Evolutionary conservation across 2,329 filamentous ascomycete species (phyloP).

Genomic region (Hymenoscyphus linearis): DNA sequence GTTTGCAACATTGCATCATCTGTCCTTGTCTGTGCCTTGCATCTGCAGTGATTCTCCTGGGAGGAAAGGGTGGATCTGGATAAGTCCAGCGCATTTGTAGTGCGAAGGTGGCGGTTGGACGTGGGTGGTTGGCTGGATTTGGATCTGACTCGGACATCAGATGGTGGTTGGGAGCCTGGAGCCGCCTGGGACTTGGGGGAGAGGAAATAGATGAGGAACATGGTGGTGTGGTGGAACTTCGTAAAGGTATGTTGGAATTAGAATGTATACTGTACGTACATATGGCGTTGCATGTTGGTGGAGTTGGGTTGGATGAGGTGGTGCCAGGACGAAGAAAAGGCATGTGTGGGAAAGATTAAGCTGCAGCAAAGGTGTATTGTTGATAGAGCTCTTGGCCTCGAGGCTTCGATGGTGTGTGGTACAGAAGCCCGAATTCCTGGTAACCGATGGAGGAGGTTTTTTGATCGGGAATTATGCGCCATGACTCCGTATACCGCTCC

Average conservation of each 20-base stretch:
- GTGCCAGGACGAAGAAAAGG: background rate
- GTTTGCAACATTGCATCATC: conserved; percentile 16
- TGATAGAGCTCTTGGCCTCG: background rate
- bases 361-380: background rate
- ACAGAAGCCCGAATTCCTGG: conserved; percentile 1
- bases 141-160: conserved; percentile 3
- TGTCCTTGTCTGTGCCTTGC: conserved; percentile 17
- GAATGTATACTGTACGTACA: background rate
- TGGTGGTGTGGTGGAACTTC: background rate
- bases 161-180: conserved; percentile 2
- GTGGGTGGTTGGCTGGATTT: conserved; percentile 5
- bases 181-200: background rate
- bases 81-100: background rate
- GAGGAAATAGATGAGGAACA: background rate
- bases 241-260: background rate
- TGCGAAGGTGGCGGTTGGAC: background rate
- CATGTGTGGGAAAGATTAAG: background rate
- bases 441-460: background rate
- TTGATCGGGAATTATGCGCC: background rate
- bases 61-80: background rate
- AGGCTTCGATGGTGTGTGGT: background rate
- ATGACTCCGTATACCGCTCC: background rate
- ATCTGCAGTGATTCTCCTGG: conserved; percentile 10
- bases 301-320: background rate
- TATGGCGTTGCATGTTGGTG: background rate